Percentiles rank a stretch among this genome's conserved stretches.
These are phyloP conservation scores for Clonostachys rhizophaga DNA, from an alignment of 2,329 filamentous ascomycete species.

Conservation along the genomic window DNA sequence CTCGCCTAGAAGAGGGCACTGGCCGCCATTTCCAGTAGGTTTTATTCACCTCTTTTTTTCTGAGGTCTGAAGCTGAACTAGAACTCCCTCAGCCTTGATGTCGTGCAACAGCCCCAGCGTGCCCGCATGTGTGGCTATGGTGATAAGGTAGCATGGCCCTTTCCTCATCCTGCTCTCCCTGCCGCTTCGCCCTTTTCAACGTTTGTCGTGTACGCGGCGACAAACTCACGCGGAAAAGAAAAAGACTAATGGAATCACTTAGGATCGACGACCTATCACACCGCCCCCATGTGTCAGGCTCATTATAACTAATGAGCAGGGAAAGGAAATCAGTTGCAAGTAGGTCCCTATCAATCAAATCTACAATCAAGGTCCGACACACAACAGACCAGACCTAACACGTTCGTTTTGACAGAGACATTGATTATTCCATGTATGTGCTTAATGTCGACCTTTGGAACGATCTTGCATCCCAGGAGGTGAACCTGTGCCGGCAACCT, in stretches of 20 bases:
- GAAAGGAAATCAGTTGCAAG: slow-evolving; percentile 81
- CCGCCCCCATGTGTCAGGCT: slow-evolving; percentile 89
- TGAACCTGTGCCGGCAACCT: slow-evolving; percentile 61
- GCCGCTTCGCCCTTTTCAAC: too few species aligned
- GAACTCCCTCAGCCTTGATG: slow-evolving; percentile 52
- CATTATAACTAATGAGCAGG: slow-evolving; percentile 71
- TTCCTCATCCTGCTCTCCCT: too few species aligned
- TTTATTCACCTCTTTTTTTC: background rate
- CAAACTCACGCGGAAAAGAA: too few species aligned
- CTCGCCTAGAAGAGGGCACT: background rate
- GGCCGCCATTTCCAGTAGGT: background rate
- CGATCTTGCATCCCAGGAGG: slow-evolving; percentile 59
- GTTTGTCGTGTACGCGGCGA: too few species aligned
- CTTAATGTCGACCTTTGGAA: slow-evolving; percentile 66
- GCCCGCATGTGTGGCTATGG: slow-evolving; percentile 99
- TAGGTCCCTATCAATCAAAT: slow-evolving; percentile 35
- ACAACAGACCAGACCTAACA: too few species aligned
- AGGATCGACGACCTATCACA: slow-evolving; percentile 94
- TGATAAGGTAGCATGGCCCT: slow-evolving; percentile 67
- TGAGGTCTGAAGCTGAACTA: too few species aligned
- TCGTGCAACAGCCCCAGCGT: slow-evolving; percentile 86
- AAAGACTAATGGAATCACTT: slow-evolving; percentile 1
- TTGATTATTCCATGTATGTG: slow-evolving; percentile 38
- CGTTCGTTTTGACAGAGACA: background rate
- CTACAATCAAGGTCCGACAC: background rate